Evolutionary conservation across 176 grass and related monocot species (phyloP), one percentile per base, ranked within the genome.

Genomic region (Eragrostis curvula): DNA sequence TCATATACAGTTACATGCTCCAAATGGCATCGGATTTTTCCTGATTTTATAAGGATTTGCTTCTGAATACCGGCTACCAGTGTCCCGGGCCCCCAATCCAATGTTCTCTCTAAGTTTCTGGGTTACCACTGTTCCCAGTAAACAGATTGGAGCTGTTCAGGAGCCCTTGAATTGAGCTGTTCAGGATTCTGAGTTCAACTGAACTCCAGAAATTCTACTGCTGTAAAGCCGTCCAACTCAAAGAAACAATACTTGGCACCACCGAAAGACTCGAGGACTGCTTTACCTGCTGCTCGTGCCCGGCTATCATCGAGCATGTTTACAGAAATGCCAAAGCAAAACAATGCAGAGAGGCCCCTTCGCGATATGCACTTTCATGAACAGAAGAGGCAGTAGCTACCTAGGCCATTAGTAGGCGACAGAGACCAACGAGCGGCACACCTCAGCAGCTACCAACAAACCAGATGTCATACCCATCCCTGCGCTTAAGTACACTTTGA

Each of bases 371-470:
- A 45, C 76, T 75, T 85, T 15, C 27, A 1, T 77, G 32, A 61
- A 63, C 81, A 89, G 53, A 14, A 73, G 52, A 16, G 12, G n/a
- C 39, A 70, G 43, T 61, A 30, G 51, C 81, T 46, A 42, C 30
- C 5, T 43, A 42, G 75, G 58, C 20, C 59, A 79, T 52, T 69
- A 59, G 50, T 56, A 69, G 30, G 46, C 4, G 71, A 81, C 65
- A 75, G 20, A 12, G 82, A 32, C 58, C 8, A 43, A 43, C 46
- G 78, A 24, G 46, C 27, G 61, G 39, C 70, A 36, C 82, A 65
- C 52, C 48, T 28, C 65, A 40, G 23, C 36, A 15, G 43, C 55
- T 36, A 71, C 9, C 69, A 15, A 63, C 24, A 29, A 42, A 30
- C 48, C 56, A 50, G 63, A 68, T 47, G 68, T 25, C 66, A 61